Evolutionary conservation across 2,329 filamentous ascomycete species (phyloP).

Genomic region (Diaporthe sp.): DNA sequence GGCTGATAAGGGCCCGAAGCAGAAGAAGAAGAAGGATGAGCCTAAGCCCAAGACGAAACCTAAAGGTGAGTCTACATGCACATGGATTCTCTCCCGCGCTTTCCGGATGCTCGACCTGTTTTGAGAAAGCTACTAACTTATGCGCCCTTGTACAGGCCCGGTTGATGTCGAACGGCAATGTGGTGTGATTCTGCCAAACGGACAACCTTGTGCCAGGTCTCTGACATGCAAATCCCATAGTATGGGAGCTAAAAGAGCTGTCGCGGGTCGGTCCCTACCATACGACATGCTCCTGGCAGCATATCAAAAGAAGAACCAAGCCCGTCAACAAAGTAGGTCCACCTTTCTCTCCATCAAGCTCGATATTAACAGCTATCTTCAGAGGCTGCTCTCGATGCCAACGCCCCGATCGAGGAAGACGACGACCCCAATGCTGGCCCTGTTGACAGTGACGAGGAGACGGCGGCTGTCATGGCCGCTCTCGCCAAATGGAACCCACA

Average conservation of each 20-base stretch:
- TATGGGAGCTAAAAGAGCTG: conserved; percentile 94
- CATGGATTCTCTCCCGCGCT: conserved; percentile 1
- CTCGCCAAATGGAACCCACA: conserved; percentile 81
- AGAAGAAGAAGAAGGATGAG: conserved; percentile 96
- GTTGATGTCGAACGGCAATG: conserved; percentile 96
- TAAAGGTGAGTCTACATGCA: conserved; percentile 68
- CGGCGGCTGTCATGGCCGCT: conserved; percentile 86
- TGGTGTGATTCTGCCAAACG: conserved; percentile 87
- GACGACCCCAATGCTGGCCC: conserved; percentile 83
- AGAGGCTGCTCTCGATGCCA: conserved; percentile 96
- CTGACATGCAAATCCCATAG: conserved; percentile 93
- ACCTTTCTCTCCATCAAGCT: neutral
- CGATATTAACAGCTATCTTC: conserved; percentile 39
- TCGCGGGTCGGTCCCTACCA: conserved; percentile 86
- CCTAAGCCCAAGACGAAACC: conserved; percentile 88
- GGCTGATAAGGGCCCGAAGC: conserved; percentile 84
- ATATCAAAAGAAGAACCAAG: conserved; percentile 98
- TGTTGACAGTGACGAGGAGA: conserved; percentile 95
- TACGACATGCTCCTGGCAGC: conserved; percentile 92
- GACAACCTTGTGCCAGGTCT: conserved; percentile 87
- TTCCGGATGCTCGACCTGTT: neutral
- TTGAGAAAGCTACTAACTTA: neutral
- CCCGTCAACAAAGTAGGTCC: conserved; percentile 90
- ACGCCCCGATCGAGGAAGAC: conserved; percentile 89
- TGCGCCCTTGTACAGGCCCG: conserved; percentile 65